Percentiles rank a stretch among this genome's conserved stretches.
Evolutionary conservation across 352 stramenopile species (phyloP).

Genomic region (Plasmopara muralis): DNA sequence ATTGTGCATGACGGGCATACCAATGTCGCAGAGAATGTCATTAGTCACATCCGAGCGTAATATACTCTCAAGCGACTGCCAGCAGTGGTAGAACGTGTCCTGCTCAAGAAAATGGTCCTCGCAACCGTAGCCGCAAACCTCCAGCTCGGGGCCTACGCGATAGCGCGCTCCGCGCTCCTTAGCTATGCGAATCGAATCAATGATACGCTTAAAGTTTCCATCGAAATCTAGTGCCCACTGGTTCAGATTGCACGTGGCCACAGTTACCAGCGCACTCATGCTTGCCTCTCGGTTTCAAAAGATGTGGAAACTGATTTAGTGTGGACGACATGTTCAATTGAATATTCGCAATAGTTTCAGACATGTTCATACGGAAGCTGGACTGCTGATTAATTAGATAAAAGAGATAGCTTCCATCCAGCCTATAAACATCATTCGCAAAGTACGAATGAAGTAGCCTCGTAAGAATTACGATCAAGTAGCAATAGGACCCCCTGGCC

Average conservation of each 20-base stretch:
- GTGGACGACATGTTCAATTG: background rate
- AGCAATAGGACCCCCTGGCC: no score
- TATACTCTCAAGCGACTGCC: constrained; percentile 89
- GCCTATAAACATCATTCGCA: no score
- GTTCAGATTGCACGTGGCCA: constrained; percentile 98
- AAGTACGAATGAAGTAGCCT: no score
- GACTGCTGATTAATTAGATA: no score
- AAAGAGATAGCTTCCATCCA: no score
- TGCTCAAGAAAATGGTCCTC: constrained; percentile 99
- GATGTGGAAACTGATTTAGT: no score
- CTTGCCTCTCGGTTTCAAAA: constrained; percentile 1
- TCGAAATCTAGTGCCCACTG: constrained; percentile 99
- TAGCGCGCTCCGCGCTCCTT: constrained; percentile 86
- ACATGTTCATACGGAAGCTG: no score
- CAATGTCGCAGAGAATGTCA: constrained; percentile 96
- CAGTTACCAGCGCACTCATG: constrained; percentile 87
- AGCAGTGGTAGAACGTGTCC: constrained; percentile 98
- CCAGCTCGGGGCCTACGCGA: constrained; percentile 95
- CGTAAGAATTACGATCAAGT: no score
- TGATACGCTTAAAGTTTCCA: constrained; percentile 92
- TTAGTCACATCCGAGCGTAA: constrained; percentile 86
- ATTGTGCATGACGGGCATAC: constrained; percentile 94
- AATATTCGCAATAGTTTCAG: no score
- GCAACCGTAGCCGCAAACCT: constrained; percentile 97
- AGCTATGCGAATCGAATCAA: constrained; percentile 84